Percentiles rank a stretch among this genome's conserved stretches.
phyloP scores from a whole-genome alignment of 495 filamentous ascomycete genomes.

The Lophium mytilinum region DNA sequence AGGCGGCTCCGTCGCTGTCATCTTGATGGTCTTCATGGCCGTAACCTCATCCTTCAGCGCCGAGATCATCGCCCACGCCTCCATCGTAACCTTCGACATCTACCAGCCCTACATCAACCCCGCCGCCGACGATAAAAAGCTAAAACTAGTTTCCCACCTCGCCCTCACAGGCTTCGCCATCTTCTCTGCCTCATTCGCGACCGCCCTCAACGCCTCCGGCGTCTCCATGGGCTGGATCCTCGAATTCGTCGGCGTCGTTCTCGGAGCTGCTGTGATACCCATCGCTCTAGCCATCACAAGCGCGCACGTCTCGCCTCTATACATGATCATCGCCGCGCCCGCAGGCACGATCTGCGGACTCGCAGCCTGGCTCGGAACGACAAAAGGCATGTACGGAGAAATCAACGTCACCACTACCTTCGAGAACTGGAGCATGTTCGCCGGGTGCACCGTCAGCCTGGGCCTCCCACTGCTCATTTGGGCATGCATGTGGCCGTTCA shows the following conservation, averaged over 20 bases:
- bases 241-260: conserved; percentile 86
- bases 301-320: conserved; percentile 75
- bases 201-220: conserved; percentile 59
- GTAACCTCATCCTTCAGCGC: conserved; percentile 86
- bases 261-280: conserved; percentile 76
- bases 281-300: conserved; percentile 74
- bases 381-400: conserved; percentile 64
- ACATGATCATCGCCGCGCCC: conserved; percentile 64
- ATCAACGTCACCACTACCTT: conserved; percentile 71
- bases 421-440: conserved; percentile 80
- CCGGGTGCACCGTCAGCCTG: conserved; percentile 74
- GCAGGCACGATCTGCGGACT: conserved; percentile 69
- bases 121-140: conserved; percentile 51
- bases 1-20: conserved; percentile 74
- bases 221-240: conserved; percentile 72
- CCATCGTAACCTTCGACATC: conserved; percentile 89
- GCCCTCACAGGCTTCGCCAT: conserved; percentile 70
- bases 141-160: conserved; percentile 79
- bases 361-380: conserved; percentile 84
- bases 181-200: conserved; percentile 76
- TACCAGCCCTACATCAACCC: conserved; percentile 54
- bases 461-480: conserved; percentile 66
- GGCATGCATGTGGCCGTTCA: too few relatives aligned
- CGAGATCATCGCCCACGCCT: conserved; percentile 86
- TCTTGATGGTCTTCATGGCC: conserved; percentile 94